phyloP scores from a whole-genome alignment of 495 filamentous ascomycete genomes.

The Xanthoparmelia taractica region DNA sequence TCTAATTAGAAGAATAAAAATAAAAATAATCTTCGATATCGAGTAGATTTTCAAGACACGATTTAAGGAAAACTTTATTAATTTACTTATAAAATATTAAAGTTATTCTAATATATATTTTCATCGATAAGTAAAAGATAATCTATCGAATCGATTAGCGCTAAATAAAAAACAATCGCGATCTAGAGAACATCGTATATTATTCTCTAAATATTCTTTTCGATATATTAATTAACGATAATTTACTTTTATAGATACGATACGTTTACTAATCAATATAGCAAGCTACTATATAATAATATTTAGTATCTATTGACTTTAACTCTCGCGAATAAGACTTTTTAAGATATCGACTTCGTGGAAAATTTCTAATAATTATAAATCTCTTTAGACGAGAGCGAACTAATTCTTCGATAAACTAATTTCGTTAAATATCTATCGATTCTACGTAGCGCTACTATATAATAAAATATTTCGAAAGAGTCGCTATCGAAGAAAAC shows the following conservation, averaged over 20 bases:
- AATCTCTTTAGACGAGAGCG: not conserved
- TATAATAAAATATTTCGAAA: not conserved
- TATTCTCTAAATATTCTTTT: too few species aligned
- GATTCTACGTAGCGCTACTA: not conserved
- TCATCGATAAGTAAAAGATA: too few species aligned
- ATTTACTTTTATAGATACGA: too few species aligned
- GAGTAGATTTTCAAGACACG: not conserved
- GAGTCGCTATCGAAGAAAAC: not conserved
- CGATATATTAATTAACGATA: too few species aligned
- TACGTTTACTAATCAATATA: not conserved
- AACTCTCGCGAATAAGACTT: not conserved
- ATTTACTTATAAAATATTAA: too few species aligned
- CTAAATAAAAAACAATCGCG: not conserved
- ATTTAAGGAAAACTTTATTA: too few species aligned
- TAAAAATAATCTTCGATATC: slow-evolving; percentile 7
- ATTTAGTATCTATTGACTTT: not conserved
- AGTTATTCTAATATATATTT: too few species aligned
- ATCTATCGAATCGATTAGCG: not conserved
- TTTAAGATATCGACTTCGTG: not conserved
- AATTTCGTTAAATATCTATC: not conserved
- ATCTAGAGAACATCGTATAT: not conserved
- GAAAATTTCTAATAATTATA: not conserved
- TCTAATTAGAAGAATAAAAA: too few species aligned
- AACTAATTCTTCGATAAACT: not conserved
- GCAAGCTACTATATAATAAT: not conserved